Conservation (phyloP, 352 stramenopile genomes). For the Globisporangium cystogenes region DNA sequence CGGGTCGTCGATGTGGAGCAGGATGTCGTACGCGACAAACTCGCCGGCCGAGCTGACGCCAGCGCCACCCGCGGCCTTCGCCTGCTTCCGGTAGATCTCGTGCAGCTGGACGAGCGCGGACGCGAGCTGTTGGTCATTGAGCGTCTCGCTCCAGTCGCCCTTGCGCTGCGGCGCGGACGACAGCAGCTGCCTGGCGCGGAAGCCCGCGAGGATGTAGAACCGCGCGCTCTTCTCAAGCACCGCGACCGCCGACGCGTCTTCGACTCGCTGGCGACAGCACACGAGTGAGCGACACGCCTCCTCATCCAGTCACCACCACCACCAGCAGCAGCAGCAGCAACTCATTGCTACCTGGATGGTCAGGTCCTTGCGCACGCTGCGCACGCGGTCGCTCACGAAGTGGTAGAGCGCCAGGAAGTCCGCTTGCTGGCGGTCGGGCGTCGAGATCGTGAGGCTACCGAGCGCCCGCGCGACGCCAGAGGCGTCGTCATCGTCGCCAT, state of each 20-base stretch:
- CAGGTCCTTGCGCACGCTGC: conserved; percentile 68
- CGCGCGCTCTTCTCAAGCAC: conserved; percentile 42
- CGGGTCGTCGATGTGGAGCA: conserved; percentile 52
- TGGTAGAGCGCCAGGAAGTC: conserved; percentile 61
- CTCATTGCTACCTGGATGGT: conserved; percentile 39
- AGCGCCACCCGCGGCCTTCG: not conserved
- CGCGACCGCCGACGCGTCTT: conserved; percentile 21
- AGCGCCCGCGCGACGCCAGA: not conserved
- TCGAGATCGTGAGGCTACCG: not conserved
- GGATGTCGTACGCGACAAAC: conserved; percentile 48
- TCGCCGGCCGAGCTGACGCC: conserved; percentile 8
- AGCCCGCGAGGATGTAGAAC: conserved; percentile 51
- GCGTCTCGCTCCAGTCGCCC: conserved; percentile 54
- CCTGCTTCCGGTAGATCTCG: conserved; percentile 21
- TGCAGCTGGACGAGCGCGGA: conserved; percentile 56
- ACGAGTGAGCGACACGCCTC: too few relatives aligned
- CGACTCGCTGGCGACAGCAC: conserved; percentile 23
- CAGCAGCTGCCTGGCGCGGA: conserved; percentile 33
- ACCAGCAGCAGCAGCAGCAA: not conserved
- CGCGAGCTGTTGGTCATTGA: conserved; percentile 65
- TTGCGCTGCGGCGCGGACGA: conserved; percentile 11
- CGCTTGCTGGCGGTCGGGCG: conserved; percentile 3
- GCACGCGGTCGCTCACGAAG: conserved; percentile 65
- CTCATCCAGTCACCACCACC: not conserved
- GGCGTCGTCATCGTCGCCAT: not conserved